Evolutionary conservation across 75 land plant species (phyloP).

Genomic region (Sequoia sempervirens): DNA sequence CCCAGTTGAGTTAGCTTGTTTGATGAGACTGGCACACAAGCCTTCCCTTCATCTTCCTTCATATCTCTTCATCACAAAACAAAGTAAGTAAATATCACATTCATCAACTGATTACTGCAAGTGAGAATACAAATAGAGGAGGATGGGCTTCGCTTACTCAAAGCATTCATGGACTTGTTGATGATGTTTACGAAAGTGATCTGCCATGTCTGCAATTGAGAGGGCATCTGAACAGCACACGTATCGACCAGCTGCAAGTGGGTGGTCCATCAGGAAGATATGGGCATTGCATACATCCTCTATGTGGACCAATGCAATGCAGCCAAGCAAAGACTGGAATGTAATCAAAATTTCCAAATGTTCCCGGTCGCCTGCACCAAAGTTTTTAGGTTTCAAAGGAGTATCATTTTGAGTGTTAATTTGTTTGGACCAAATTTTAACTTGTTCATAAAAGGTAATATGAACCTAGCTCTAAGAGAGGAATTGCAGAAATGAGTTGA

Average conservation of each 20-base stretch:
- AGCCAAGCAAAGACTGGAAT: constrained; percentile 29
- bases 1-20: neutral
- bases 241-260: constrained; percentile 53
- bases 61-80: neutral
- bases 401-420: no score
- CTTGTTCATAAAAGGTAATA: neutral
- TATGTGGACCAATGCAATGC: constrained; percentile 62
- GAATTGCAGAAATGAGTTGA: no score
- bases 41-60: neutral
- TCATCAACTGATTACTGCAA: neutral
- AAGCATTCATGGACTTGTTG: neutral
- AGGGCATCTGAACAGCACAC: constrained; percentile 42
- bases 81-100: neutral
- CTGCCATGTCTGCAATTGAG: constrained; percentile 12
- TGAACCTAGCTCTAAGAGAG: neutral
- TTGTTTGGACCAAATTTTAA: neutral
- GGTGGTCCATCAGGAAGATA: constrained; percentile 55
- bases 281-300: constrained; percentile 77
- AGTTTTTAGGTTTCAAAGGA: neutral
- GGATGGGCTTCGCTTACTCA: neutral
- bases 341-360: neutral
- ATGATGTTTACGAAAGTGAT: neutral
- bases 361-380: neutral
- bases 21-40: neutral
- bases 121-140: neutral